These are phyloP conservation scores for Capsicum baccatum DNA, from an alignment of 257 asterid genomes.

Conservation along the genomic window DNA sequence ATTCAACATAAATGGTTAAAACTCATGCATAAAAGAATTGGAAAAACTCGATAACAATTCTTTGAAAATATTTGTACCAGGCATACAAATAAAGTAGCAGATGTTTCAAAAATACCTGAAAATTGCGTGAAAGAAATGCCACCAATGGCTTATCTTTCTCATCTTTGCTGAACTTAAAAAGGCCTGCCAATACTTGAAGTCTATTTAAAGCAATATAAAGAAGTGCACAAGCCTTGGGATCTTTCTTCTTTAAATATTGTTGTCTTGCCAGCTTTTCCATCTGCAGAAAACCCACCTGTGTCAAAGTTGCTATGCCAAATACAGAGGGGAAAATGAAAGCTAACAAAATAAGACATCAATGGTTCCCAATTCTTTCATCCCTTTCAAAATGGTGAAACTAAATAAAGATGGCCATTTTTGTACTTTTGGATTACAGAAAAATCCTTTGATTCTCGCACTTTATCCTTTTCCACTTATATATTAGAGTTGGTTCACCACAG, in stretches of 20 bases:
- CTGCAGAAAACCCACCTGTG: constrained; percentile 52
- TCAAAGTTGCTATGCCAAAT: constrained; percentile 28
- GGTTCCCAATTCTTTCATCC: constrained; percentile 16
- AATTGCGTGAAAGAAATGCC: constrained; percentile 82
- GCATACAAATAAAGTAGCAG: constrained; percentile 24
- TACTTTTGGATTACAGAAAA: background rate
- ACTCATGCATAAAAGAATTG: background rate
- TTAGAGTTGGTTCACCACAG: background rate
- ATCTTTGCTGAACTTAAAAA: constrained; percentile 92
- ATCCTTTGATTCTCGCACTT: background rate
- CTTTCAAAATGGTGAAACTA: background rate
- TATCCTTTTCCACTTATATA: constrained; percentile 10
- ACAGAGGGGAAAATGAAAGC: constrained; percentile 22
- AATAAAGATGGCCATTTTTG: background rate
- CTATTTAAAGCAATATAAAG: constrained; percentile 89
- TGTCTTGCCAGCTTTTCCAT: constrained; percentile 95
- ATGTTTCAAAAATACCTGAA: constrained; percentile 63
- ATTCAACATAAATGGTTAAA: constrained; percentile 22
- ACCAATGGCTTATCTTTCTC: constrained; percentile 91
- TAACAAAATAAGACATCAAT: background rate
- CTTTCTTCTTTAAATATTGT: constrained; percentile 77
- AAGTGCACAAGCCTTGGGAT: constrained; percentile 92
- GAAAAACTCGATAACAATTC: background rate
- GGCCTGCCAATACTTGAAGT: constrained; percentile 94
- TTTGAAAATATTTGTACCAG: constrained; percentile 26